Conservation (phyloP, 805 yeast genomes). For the Ogataea allantospora region DNA sequence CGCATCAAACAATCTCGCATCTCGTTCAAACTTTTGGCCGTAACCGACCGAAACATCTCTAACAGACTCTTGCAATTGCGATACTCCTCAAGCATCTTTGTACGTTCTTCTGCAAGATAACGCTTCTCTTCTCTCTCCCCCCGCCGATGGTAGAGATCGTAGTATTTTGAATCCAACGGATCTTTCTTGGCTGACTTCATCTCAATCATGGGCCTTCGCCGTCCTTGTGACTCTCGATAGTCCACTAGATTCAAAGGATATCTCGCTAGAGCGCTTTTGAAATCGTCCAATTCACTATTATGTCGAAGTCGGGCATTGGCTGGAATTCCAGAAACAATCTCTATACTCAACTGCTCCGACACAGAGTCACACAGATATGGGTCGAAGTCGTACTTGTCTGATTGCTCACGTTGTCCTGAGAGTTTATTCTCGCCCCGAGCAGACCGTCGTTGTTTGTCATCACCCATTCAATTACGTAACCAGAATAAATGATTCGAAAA, state of each 20-base stretch:
- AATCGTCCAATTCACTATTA: slow-evolving; percentile 20
- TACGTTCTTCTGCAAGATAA: slow-evolving; percentile 54
- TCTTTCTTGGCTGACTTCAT: slow-evolving; percentile 28
- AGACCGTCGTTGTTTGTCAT: slow-evolving; percentile 4
- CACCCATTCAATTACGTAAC: slow-evolving; percentile 12
- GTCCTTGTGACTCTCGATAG: slow-evolving; percentile 11
- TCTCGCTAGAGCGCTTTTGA: slow-evolving; percentile 9
- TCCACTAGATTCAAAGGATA: slow-evolving; percentile 22
- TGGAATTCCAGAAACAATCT: slow-evolving; percentile 15
- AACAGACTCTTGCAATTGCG: slow-evolving; percentile 51
- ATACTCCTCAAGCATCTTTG: slow-evolving; percentile 52
- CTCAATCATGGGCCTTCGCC: not conserved
- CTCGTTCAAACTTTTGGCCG: slow-evolving; percentile 17
- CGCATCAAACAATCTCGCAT: slow-evolving; percentile 18
- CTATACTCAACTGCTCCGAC: slow-evolving; percentile 27
- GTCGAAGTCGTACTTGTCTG: slow-evolving; percentile 39
- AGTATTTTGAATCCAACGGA: slow-evolving; percentile 47
- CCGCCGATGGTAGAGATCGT: slow-evolving; percentile 48
- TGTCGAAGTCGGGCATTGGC: slow-evolving; percentile 11
- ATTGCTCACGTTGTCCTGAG: slow-evolving; percentile 4
- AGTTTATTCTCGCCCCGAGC: slow-evolving; percentile 3
- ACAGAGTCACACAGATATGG: slow-evolving; percentile 22
- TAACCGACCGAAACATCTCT: slow-evolving; percentile 33
- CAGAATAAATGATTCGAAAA: slow-evolving; percentile 1
- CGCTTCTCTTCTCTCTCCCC: slow-evolving; percentile 65